Conservation (phyloP, 106 monocot species). For the Allium fistulosum region DNA sequence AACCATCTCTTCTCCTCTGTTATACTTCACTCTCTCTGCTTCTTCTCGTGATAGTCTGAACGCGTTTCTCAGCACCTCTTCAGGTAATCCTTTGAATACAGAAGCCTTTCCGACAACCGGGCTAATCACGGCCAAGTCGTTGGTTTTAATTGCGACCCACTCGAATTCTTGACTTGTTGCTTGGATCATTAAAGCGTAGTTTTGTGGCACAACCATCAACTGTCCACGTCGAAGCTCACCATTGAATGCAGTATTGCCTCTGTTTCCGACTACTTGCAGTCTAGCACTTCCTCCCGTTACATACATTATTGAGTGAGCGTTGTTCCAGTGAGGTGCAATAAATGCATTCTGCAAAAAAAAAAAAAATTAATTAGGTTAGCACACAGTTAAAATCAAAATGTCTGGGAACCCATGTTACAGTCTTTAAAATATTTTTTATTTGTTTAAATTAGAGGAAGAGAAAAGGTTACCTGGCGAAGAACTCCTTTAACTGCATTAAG, state of each 20-base stretch:
- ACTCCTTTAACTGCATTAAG: constrained; percentile 30
- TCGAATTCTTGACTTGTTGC: constrained; percentile 17
- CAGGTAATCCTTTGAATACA: constrained; percentile 19
- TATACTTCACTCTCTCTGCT: constrained; percentile 1
- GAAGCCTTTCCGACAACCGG: constrained; percentile 20
- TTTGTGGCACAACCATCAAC: constrained; percentile 23
- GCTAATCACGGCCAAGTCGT: constrained; percentile 11
- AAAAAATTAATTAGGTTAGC: constrained; percentile 23
- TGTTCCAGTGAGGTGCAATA: constrained; percentile 13
- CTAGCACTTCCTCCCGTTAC: constrained; percentile 12
- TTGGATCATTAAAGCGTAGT: constrained; percentile 9
- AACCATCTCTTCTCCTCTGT: constrained; percentile 1
- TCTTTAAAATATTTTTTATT: constrained; percentile 23
- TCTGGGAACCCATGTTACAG: no score
- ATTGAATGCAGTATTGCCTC: constrained; percentile 11
- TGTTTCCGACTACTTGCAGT: constrained; percentile 12
- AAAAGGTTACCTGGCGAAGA: background rate
- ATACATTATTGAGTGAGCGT: constrained; percentile 19
- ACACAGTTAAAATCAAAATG: constrained; percentile 21
- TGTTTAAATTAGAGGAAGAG: no score
- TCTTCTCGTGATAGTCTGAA: constrained; percentile 15
- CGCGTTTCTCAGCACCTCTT: constrained; percentile 20
- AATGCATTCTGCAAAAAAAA: background rate
- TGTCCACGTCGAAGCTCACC: constrained; percentile 14
- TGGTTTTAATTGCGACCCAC: constrained; percentile 30